Base-by-base conservation (phyloP, 495 filamentous ascomycete species). In the Saxophila tyrrhenica region DNA sequence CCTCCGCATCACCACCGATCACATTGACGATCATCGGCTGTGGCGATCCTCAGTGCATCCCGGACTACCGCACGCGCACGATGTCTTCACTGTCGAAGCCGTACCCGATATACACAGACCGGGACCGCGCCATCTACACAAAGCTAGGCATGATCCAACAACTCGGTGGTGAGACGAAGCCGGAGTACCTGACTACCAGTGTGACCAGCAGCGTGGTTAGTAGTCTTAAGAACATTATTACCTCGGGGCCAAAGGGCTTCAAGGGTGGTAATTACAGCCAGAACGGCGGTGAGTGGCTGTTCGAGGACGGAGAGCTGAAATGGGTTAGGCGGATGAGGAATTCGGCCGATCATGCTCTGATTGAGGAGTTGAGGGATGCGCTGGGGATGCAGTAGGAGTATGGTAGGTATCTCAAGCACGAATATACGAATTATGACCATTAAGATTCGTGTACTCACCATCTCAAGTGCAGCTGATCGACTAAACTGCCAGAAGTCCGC, bases 251-350 rank as follows among this genome's bases (percentile, higher is more conserved):
- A 42, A 68, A 81, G 25, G 77, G 73, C 11, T 65, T 78, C 9
- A 83, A 83, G 58, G 80, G 76, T 1, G 87, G 89, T 0, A 79
- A 85, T 59, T 70, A 72, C 45, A 70, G 73, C 35, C 84, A 90
- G 69, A 80, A 86, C 17, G 89, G 89, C 1, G 89, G 87, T 0
- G 89, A 94, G 67, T 89, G 90, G 61, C 54, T 94, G 25, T 89
- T 88, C 61, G 85, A 87, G 60, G 74, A 76, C 45, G 83, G 81
- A 64, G 65, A 68, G 43, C 8, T 86, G 0, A 77, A 74, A 2
- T 94, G 89, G 88, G 88, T 82, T 59, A 84, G 89, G 66, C 74
- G 88, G 1, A 95, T 95, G 87, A 70, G 71, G 58, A 85, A 76
- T 49, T 89, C 87, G 19, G 64, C 86, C 39, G 88, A 90, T 62